phyloP scores from a whole-genome alignment of 2,329 filamentous ascomycete species.

The Pyrenophora graminea region DNA sequence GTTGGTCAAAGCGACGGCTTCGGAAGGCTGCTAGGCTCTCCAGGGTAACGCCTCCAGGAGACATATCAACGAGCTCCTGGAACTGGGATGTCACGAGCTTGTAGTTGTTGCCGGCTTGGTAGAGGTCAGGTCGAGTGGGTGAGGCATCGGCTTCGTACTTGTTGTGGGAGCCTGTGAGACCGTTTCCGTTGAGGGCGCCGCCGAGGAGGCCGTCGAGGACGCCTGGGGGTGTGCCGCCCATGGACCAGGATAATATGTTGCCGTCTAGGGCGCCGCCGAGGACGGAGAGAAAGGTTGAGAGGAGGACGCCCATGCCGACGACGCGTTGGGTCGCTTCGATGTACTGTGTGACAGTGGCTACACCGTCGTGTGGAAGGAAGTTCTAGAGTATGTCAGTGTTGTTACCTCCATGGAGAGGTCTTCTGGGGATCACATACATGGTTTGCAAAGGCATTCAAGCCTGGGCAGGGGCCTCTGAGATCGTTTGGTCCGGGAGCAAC shows the following conservation, averaged over 20 bases:
- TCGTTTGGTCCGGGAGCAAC: slow-evolving; percentile 29
- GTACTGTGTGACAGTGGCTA: slow-evolving; percentile 27
- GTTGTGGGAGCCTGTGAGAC: slow-evolving; percentile 28
- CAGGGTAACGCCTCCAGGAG: slow-evolving; percentile 25
- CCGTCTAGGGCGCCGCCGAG: slow-evolving; percentile 26
- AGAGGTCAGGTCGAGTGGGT: slow-evolving; percentile 28
- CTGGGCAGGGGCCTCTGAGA: slow-evolving; percentile 31
- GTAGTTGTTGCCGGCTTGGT: slow-evolving; percentile 29
- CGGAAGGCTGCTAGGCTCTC: slow-evolving; percentile 28
- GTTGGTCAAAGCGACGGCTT: slow-evolving; percentile 25
- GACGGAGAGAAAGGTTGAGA: slow-evolving; percentile 23
- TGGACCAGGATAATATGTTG: slow-evolving; percentile 26
- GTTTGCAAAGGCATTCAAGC: slow-evolving; percentile 33
- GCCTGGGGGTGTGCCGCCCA: slow-evolving; percentile 23
- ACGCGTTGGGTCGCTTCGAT: slow-evolving; percentile 25
- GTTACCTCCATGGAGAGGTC: not conserved
- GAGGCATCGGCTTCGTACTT: slow-evolving; percentile 32
- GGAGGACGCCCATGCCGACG: slow-evolving; percentile 25
- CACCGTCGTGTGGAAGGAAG: slow-evolving; percentile 29
- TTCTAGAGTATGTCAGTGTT: slow-evolving; percentile 8
- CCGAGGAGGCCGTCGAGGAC: no score
- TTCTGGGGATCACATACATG: slow-evolving; percentile 16
- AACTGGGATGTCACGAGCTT: slow-evolving; percentile 26
- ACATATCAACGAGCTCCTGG: slow-evolving; percentile 27
- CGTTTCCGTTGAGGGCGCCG: slow-evolving; percentile 23